Base-by-base conservation (phyloP, 352 stramenopile species). In the Phytophthora nicotianae region DNA sequence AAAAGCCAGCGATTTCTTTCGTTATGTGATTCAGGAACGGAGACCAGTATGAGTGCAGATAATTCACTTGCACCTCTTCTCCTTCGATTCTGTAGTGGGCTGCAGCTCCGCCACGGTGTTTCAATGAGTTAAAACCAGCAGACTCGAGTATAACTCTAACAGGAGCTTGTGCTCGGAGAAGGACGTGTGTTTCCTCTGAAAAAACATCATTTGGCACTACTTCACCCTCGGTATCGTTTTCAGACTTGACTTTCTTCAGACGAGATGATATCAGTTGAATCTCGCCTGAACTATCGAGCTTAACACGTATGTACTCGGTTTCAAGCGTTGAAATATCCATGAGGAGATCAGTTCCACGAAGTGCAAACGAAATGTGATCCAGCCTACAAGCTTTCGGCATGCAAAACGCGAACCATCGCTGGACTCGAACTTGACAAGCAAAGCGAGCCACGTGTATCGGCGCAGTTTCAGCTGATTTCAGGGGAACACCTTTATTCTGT, bases 1-100 rank as follows among this genome's bases (percentile, higher is more conserved):
- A 89, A 57, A 90, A 88, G 0, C 70, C 79, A 21, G 86, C 65
- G 17, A 93, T 77, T 21, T 91, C 70, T 57, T 83, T 81, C 20
- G 72, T 74, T 16, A 91, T 38, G 55, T 88, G 79, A 14, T 89
- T 65, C 5, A 66, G 29, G 10, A 93, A 72, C 0, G 78, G 61
- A 17, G 49, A 52, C 26, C 77, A 82, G 32, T 89, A 75, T 7
- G 65, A 59, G 45, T 81, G 68, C 23, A 90, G 64, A 42, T 89
- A 91, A 38, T 88, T 91, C 3, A 93, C 50, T 32, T 84, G 70
- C 2, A 90, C 63, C 26, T 65, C 35, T 0, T 79, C 75, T 0
- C 63, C 73, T 7, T 76, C 50, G 9, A 89, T 65, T 32, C 65
- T 62, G 3, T 88, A 78, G 33, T 80, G 89, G 13, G 67, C 65